A percentile compares a stretch with the other conserved stretches of the same genome.
phyloP scores from a whole-genome alignment of 345 rosid species.

The Rhodamnia rubescens region DNA sequence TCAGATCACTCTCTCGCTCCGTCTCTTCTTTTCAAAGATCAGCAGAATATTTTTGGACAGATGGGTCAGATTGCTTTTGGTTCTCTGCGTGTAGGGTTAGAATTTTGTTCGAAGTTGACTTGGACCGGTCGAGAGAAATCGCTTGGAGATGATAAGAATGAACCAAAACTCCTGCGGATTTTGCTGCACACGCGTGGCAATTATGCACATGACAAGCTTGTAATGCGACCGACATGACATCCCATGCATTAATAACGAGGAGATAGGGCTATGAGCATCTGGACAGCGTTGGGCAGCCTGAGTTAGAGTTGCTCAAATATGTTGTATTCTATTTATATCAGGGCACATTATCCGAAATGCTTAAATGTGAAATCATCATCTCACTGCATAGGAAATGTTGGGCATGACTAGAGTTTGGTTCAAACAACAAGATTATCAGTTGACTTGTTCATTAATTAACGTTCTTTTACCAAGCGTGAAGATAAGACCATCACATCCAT shows the following conservation, averaged over 20 bases:
- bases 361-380: neutral
- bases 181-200: neutral
- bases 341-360: neutral
- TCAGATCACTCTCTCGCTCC: neutral
- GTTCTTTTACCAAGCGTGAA: neutral
- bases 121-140: neutral
- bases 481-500: neutral
- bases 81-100: neutral
- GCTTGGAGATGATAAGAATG: neutral
- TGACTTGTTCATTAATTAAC: neutral
- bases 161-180: neutral
- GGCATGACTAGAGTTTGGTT: neutral
- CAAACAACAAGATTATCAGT: neutral
- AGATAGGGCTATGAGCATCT: neutral
- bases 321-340: neutral
- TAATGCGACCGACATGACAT: neutral
- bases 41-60: neutral
- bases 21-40: neutral
- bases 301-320: neutral
- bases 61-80: neutral
- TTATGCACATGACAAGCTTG: neutral
- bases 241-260: neutral
- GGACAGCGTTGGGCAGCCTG: neutral
- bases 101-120: neutral
- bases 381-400: neutral